Evolutionary conservation across 805 yeast genomes (phyloP).

Genomic region (Candida hungchunana): DNA sequence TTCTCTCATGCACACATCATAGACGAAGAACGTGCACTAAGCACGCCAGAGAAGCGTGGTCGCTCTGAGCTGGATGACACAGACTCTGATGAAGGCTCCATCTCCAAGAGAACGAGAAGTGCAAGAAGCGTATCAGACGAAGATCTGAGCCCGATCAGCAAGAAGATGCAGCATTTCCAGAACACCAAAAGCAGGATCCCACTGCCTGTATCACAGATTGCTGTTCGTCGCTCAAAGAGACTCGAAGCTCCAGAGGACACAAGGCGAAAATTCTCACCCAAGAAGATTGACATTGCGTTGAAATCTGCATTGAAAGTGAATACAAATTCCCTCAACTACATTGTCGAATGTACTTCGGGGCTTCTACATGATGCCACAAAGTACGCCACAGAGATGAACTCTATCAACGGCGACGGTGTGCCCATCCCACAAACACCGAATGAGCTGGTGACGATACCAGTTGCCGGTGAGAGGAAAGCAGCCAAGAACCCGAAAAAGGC

Average conservation of each 20-base stretch:
- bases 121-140: neutral
- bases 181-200: conserved; percentile 21
- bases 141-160: conserved; percentile 13
- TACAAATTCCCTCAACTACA: conserved; percentile 31
- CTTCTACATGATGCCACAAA: conserved; percentile 58
- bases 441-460: conserved; percentile 58
- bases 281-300: conserved; percentile 9
- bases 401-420: conserved; percentile 57
- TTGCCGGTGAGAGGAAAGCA: conserved; percentile 14
- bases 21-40: conserved; percentile 14
- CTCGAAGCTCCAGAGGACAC: conserved; percentile 8
- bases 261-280: conserved; percentile 17
- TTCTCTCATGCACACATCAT: conserved; percentile 1
- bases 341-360: conserved; percentile 63
- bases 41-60: conserved; percentile 13
- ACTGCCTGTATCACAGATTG: conserved; percentile 11
- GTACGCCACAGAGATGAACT: conserved; percentile 65
- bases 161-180: conserved; percentile 8
- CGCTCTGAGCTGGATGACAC: conserved; percentile 1
- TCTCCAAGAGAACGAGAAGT: conserved; percentile 15
- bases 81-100: conserved; percentile 10
- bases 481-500: conserved; percentile 17
- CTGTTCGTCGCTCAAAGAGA: conserved; percentile 23
- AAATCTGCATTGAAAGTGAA: conserved; percentile 16
- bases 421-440: conserved; percentile 54